Conservation (phyloP, 1,284 basidiomycete species). For the Cryptococcus sp. region DNA sequence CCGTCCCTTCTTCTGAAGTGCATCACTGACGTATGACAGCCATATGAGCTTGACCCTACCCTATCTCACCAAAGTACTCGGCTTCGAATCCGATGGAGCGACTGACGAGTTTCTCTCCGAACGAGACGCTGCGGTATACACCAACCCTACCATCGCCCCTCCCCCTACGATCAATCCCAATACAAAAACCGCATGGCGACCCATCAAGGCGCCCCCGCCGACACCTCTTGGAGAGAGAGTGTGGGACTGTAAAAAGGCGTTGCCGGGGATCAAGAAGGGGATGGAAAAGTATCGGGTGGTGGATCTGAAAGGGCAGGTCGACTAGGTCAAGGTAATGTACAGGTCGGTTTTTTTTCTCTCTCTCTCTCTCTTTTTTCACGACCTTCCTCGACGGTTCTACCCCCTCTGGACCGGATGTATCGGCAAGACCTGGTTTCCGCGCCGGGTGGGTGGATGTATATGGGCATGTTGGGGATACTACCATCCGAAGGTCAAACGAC, state of each 20-base stretch:
- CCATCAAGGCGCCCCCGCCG: constrained; percentile 10
- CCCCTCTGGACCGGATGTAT: no score
- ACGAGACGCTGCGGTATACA: constrained; percentile 66
- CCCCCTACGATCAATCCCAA: constrained; percentile 11
- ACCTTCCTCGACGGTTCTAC: no score
- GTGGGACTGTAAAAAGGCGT: constrained; percentile 52
- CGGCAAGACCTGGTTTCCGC: no score
- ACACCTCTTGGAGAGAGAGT: constrained; percentile 30
- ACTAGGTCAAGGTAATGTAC: constrained; percentile 14
- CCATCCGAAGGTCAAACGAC: no score
- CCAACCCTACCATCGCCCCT: constrained; percentile 25
- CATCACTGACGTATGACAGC: constrained; percentile 50
- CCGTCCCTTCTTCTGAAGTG: neutral
- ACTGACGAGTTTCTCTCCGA: constrained; percentile 65
- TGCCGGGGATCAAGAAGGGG: constrained; percentile 45
- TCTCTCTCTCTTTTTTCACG: no score
- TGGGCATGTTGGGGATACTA: no score
- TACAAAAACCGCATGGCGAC: constrained; percentile 20
- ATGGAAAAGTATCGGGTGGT: constrained; percentile 50
- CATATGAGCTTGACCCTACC: constrained; percentile 70
- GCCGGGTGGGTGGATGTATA: no score
- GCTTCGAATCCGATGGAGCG: constrained; percentile 65
- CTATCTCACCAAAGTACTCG: constrained; percentile 75
- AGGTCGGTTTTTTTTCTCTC: neutral
- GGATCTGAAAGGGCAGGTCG: constrained; percentile 53